Conservation (phyloP, 352 stramenopile genomes). For the Thalassiosira exigua region DNA sequence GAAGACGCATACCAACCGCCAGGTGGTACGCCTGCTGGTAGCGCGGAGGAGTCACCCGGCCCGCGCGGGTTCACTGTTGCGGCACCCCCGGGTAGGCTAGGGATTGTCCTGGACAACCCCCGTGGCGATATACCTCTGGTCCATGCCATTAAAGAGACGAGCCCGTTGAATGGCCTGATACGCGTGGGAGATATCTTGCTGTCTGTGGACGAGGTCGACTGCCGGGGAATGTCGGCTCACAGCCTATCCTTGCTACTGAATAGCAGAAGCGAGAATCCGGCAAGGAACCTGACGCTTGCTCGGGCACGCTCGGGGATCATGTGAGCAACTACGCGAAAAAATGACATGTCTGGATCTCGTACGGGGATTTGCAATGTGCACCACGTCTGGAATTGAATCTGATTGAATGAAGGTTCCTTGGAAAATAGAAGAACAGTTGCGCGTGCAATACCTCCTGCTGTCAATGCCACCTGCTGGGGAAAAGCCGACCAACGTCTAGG, state of each 20-base stretch:
- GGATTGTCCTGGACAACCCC: conserved; percentile 84
- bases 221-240: conserved; percentile 64
- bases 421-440: no score
- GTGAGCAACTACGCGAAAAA: no score
- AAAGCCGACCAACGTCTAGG: no score
- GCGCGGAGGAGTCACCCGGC: not conserved
- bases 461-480: no score
- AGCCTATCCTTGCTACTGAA: conserved; percentile 18
- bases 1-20: conserved; percentile 23
- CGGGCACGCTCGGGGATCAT: not conserved
- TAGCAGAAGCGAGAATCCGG: conserved; percentile 8
- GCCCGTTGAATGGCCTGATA: conserved; percentile 75
- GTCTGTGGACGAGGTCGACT: conserved; percentile 81
- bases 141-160: conserved; percentile 80
- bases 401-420: no score
- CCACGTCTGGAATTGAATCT: no score
- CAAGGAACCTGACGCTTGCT: conserved; percentile 20
- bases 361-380: no score
- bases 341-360: conserved; percentile 38
- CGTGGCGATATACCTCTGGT: conserved; percentile 76
- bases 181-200: conserved; percentile 83
- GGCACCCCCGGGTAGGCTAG: conserved; percentile 78
- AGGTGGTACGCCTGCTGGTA: not conserved
- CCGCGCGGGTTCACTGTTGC: conserved; percentile 6
- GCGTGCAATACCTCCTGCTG: no score